Percentiles rank a stretch among this genome's conserved stretches.
Conservation (phyloP, 2,329 filamentous ascomycete genomes). For the Myotisia sp. region DNA sequence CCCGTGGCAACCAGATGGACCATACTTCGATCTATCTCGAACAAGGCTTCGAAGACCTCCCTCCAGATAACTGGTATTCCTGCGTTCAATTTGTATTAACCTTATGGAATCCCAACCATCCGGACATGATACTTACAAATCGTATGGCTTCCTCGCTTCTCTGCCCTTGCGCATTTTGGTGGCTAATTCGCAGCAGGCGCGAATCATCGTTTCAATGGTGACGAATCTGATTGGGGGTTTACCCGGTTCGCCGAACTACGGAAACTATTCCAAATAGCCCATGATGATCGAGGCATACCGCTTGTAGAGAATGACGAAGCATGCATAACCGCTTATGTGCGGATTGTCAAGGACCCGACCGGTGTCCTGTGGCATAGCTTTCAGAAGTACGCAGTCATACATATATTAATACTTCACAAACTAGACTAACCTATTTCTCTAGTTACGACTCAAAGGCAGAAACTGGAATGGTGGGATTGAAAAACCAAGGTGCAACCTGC, state of each 20-base stretch:
- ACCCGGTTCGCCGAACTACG: conserved; percentile 87
- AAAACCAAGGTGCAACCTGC: conserved; percentile 90
- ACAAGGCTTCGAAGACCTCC: conserved; percentile 65
- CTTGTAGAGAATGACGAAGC: conserved; percentile 35
- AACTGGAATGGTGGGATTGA: conserved; percentile 89
- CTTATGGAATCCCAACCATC: conserved; percentile 85
- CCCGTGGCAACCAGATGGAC: conserved; percentile 86
- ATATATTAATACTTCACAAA: conserved; percentile 26
- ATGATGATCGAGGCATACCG: conserved; percentile 53
- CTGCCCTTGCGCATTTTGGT: conserved; percentile 1
- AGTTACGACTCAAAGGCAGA: conserved; percentile 97
- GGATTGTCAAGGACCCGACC: conserved; percentile 36
- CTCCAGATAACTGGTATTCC: conserved; percentile 88
- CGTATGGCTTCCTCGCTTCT: conserved; percentile 34
- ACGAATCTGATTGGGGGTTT: conserved; percentile 97
- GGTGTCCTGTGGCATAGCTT: conserved; percentile 37
- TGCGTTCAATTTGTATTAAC: conserved; percentile 93
- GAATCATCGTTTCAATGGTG: conserved; percentile 90
- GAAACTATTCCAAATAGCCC: conserved; percentile 65
- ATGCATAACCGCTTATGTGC: conserved; percentile 34
- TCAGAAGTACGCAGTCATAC: conserved; percentile 23
- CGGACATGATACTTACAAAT: conserved; percentile 62
- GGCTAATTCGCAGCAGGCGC: conserved; percentile 39
- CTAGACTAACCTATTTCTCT: too few species aligned
- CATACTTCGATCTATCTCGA: conserved; percentile 92